Conservation (phyloP, 768 basidiomycete genomes). For the Lentinula boryana region DNA sequence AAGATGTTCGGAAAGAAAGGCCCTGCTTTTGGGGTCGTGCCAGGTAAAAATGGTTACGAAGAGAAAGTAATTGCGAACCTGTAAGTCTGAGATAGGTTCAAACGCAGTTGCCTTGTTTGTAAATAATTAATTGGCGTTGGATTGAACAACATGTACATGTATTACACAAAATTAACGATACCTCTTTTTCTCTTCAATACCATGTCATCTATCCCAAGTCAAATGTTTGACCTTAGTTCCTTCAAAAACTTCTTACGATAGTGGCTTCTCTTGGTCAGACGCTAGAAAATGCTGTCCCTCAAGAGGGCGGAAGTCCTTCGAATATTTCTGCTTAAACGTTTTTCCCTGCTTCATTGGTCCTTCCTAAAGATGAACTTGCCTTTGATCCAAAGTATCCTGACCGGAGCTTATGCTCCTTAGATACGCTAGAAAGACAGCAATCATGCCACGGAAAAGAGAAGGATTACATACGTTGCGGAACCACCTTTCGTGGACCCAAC, state of each 20-base stretch:
- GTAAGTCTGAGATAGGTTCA: neutral
- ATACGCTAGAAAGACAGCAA: constrained; percentile 24
- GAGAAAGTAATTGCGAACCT: neutral
- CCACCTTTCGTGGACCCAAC: constrained; percentile 19
- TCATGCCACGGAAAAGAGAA: constrained; percentile 18
- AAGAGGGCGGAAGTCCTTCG: neutral
- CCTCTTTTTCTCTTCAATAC: neutral
- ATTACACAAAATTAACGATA: too few relatives aligned
- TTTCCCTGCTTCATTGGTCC: constrained; percentile 26
- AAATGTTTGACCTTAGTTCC: neutral
- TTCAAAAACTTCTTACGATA: neutral
- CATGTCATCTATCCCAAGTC: neutral
- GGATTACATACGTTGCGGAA: constrained; percentile 24
- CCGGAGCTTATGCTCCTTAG: constrained; percentile 26
- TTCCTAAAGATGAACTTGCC: constrained; percentile 27
- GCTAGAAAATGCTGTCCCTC: neutral
- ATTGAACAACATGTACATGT: too few relatives aligned
- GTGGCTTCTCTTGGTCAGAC: neutral
- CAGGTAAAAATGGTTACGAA: constrained; percentile 21
- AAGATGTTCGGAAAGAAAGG: constrained; percentile 32
- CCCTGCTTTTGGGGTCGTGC: constrained; percentile 24
- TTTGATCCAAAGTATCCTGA: constrained; percentile 28
- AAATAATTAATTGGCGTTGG: neutral
- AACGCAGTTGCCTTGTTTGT: neutral
- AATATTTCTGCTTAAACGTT: neutral